A percentile compares a stretch with the other conserved stretches of the same genome.
phyloP scores from a whole-genome alignment of 2,329 filamentous ascomycete genomes.

The Alternaria tenuissima region DNA sequence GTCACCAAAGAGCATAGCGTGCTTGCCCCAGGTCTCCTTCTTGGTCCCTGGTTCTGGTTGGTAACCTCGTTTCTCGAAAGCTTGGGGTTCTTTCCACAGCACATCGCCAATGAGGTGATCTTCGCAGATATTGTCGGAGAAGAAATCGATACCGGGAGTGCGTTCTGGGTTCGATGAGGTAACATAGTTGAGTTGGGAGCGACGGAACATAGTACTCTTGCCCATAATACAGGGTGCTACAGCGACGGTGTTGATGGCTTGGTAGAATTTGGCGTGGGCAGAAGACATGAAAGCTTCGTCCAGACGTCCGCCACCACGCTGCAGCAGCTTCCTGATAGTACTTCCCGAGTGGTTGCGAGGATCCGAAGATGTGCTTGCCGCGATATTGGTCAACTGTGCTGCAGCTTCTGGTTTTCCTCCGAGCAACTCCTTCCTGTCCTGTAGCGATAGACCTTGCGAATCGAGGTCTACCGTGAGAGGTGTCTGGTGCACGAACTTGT shows the following conservation, averaged over 20 bases:
- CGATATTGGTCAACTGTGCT: constrained; percentile 32
- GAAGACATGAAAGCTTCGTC: constrained; percentile 97
- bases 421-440: constrained; percentile 45
- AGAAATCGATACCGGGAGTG: constrained; percentile 83
- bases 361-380: constrained; percentile 38
- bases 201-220: constrained; percentile 98
- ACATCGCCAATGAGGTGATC: constrained; percentile 95
- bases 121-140: constrained; percentile 96
- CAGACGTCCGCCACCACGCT: constrained; percentile 76
- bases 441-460: constrained; percentile 35
- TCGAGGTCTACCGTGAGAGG: constrained; percentile 82
- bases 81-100: constrained; percentile 73
- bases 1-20: constrained; percentile 84
- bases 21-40: constrained; percentile 69
- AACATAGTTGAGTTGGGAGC: constrained; percentile 83
- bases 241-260: constrained; percentile 91
- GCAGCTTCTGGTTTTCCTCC: constrained; percentile 31
- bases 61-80: constrained; percentile 39
- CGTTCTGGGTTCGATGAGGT: constrained; percentile 60
- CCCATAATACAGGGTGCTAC: constrained; percentile 93
- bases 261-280: constrained; percentile 96
- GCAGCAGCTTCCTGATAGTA: constrained; percentile 34
- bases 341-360: constrained; percentile 34
- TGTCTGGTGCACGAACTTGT: constrained; percentile 95
- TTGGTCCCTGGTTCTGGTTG: constrained; percentile 35